A percentile compares a stretch with the other conserved stretches of the same genome.
phyloP scores from a whole-genome alignment of 2,329 filamentous ascomycete species.

The Claviceps sp. region DNA sequence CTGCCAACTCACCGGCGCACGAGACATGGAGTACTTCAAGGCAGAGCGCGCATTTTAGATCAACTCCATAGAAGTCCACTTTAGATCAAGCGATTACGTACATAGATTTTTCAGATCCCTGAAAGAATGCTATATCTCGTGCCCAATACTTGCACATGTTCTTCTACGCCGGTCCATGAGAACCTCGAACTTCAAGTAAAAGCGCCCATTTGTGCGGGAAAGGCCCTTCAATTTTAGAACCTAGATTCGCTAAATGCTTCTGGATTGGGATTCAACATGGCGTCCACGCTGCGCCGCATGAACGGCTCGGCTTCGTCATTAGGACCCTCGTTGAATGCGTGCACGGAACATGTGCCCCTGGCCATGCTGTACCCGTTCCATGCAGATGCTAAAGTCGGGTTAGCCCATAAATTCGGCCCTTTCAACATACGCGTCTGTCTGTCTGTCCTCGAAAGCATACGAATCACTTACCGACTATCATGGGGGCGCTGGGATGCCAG shows the following conservation, averaged over 20 bases:
- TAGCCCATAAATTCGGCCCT: background rate
- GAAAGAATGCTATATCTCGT: no score
- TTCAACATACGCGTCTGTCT: background rate
- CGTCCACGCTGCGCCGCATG: conserved; percentile 44
- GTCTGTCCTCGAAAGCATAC: no score
- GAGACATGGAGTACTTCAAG: no score
- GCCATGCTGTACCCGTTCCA: conserved; percentile 69
- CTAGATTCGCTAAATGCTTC: conserved; percentile 10
- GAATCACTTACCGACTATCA: conserved; percentile 49
- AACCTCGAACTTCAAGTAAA: background rate
- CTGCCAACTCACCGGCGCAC: no score
- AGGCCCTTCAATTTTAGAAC: background rate
- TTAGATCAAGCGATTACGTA: no score
- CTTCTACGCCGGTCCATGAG: no score
- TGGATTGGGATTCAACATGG: conserved; percentile 34
- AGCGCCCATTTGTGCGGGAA: no score
- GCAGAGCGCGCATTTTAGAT: no score
- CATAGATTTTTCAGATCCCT: no score
- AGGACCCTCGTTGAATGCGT: conserved; percentile 59
- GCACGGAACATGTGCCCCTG: conserved; percentile 62
- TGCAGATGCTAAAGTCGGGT: conserved; percentile 48
- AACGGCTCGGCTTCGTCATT: conserved; percentile 51
- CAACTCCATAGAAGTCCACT: no score
- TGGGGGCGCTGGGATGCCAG: conserved; percentile 77
- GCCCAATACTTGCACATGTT: no score